These are phyloP conservation scores for Basipetospora chlamydospora DNA, from an alignment of 2,329 filamentous ascomycete genomes.

Conservation along the genomic window DNA sequence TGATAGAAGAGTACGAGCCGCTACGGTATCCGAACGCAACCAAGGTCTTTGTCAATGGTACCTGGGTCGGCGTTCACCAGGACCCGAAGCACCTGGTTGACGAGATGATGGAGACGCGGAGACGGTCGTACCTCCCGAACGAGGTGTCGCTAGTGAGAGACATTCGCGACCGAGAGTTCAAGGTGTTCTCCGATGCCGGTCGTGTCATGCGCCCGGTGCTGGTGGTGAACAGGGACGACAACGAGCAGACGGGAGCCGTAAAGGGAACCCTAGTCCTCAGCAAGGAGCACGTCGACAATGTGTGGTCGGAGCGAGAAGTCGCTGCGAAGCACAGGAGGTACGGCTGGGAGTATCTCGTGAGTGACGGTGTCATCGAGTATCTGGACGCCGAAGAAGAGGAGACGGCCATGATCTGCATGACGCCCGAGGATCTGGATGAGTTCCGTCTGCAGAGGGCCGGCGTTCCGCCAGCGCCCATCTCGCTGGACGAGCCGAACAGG, in stretches of 20 bases:
- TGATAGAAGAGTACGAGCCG: conserved; percentile 88
- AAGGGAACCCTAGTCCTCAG: conserved; percentile 67
- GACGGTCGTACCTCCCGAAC: conserved; percentile 71
- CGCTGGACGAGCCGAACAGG: conserved; percentile 56
- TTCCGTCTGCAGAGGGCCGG: conserved; percentile 57
- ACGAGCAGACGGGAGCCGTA: conserved; percentile 41
- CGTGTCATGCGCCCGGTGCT: conserved; percentile 89
- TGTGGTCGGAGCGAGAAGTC: conserved; percentile 60
- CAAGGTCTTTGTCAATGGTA: conserved; percentile 95
- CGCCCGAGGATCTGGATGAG: conserved; percentile 79
- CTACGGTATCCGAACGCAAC: conserved; percentile 78
- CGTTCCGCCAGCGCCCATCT: conserved; percentile 46
- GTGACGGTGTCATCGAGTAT: conserved; percentile 81
- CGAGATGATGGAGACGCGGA: conserved; percentile 61
- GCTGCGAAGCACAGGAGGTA: conserved; percentile 52
- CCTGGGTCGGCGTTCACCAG: conserved; percentile 91
- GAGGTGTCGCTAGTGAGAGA: conserved; percentile 93
- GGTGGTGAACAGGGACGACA: conserved; percentile 79
- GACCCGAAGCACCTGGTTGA: conserved; percentile 76
- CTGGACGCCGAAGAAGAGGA: conserved; percentile 97
- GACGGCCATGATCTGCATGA: conserved; percentile 98
- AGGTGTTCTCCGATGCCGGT: conserved; percentile 94
- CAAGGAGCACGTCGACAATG: conserved; percentile 62
- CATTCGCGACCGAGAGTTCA: conserved; percentile 94
- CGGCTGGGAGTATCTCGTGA: conserved; percentile 78